A percentile compares a stretch with the other conserved stretches of the same genome.
These are phyloP conservation scores for Fonsecaea pedrosoi DNA, from an alignment of 2,329 filamentous ascomycete genomes.

Conservation along the genomic window DNA sequence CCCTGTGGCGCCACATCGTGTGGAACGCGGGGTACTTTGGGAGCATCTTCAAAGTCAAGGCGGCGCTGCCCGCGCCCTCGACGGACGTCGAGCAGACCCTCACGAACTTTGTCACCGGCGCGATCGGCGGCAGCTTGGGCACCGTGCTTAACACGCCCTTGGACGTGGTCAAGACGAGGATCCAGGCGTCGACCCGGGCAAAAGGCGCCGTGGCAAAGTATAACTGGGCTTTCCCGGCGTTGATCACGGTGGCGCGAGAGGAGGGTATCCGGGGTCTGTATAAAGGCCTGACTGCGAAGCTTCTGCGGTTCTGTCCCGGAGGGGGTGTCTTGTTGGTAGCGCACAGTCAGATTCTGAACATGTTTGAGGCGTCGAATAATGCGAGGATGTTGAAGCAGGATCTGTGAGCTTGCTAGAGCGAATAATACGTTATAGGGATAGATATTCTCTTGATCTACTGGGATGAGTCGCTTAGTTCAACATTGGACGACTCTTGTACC, in stretches of 20 bases:
- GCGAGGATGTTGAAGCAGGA: neutral
- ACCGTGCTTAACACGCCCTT: neutral
- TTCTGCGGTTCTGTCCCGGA: neutral
- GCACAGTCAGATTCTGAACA: neutral
- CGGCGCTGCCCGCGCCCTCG: neutral
- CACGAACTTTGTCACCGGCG: neutral
- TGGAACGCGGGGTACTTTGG: slow-evolving; percentile 15
- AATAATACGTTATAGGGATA: neutral
- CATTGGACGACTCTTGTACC: too few relatives aligned
- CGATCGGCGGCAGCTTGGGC: neutral
- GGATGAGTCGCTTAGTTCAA: too few relatives aligned
- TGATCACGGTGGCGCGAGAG: neutral
- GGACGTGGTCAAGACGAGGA: neutral
- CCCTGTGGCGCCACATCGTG: slow-evolving; percentile 7
- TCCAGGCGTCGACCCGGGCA: neutral
- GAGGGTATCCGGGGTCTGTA: neutral
- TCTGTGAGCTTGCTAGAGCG: neutral
- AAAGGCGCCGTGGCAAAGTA: neutral
- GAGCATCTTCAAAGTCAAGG: slow-evolving; percentile 14
- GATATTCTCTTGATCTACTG: neutral
- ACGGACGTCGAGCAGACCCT: neutral
- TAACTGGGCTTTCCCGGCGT: neutral
- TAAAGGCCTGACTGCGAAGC: neutral
- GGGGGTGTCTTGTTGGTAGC: neutral
- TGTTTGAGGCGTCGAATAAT: neutral